phyloP scores from a whole-genome alignment of 2,329 filamentous ascomycete genomes.

The Lachnellula hyalina region DNA sequence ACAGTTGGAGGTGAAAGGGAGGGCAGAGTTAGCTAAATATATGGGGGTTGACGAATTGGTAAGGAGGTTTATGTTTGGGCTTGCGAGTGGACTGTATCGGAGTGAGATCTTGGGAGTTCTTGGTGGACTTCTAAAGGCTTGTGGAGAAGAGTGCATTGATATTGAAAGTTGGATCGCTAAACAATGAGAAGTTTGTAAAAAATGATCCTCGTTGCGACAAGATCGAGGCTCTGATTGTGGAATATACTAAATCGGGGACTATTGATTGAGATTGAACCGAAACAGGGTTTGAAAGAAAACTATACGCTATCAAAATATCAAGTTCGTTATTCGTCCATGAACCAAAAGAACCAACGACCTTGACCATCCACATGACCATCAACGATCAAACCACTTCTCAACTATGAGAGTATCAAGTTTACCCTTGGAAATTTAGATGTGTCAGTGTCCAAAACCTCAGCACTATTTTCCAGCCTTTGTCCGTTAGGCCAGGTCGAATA shows the following conservation, averaged over 20 bases:
- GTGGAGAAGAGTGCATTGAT: neutral
- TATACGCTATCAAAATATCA: neutral
- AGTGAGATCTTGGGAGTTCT: neutral
- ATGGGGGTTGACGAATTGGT: neutral
- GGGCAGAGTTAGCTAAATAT: neutral
- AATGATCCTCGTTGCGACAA: neutral
- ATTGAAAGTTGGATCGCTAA: neutral
- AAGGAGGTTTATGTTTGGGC: slow-evolving; percentile 1
- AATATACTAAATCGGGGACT: neutral
- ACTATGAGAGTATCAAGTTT: too few species aligned
- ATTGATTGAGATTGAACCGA: neutral
- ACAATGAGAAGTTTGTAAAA: neutral
- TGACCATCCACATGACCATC: too few species aligned
- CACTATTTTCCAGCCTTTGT: too few species aligned
- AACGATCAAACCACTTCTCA: too few species aligned
- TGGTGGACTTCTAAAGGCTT: neutral
- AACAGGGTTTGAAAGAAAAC: neutral
- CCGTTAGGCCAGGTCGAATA: too few species aligned
- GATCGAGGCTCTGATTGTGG: neutral
- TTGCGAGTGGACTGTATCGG: neutral
- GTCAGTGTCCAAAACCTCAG: too few species aligned
- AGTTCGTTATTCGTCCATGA: neutral
- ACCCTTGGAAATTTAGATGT: too few species aligned
- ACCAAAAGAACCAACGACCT: too few species aligned
- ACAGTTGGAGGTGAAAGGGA: neutral